Conservation (phyloP, 495 filamentous ascomycete species). For the Cryomyces minteri region DNA sequence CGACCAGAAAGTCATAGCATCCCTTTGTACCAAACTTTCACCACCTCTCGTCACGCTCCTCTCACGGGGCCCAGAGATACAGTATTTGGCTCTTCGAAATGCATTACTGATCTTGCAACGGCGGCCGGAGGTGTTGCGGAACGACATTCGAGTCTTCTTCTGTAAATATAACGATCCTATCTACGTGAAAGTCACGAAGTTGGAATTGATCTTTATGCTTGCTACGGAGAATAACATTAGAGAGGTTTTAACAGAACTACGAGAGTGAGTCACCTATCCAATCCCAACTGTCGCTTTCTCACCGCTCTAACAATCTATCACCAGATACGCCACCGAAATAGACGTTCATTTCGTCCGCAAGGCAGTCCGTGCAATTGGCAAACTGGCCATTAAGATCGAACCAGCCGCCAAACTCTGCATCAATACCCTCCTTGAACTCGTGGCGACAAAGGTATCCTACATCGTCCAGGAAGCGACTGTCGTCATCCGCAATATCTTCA, state of each 20-base stretch:
- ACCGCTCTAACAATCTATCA: background rate
- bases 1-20: conserved; percentile 77
- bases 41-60: conserved; percentile 89
- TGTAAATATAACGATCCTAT: conserved; percentile 99
- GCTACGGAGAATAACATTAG: conserved; percentile 92
- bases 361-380: conserved; percentile 92
- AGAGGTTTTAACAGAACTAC: conserved; percentile 82
- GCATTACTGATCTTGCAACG: conserved; percentile 87
- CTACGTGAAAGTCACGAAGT: conserved; percentile 98
- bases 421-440: conserved; percentile 77
- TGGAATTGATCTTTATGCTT: conserved; percentile 98
- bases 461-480: conserved; percentile 99
- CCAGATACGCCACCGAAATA: conserved; percentile 84
- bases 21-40: conserved; percentile 81
- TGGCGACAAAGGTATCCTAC: conserved; percentile 97
- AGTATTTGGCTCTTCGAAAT: conserved; percentile 90
- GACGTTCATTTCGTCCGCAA: conserved; percentile 98
- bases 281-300: background rate
- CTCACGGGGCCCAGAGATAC: conserved; percentile 91
- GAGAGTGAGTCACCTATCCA: conserved; percentile 41
- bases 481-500: conserved; percentile 97
- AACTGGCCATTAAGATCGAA: conserved; percentile 98
- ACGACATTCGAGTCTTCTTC: conserved; percentile 97
- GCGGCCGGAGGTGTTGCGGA: conserved; percentile 80
- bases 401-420: conserved; percentile 82